Evolutionary conservation across 805 yeast species (phyloP).

Genomic region (Suhomyces sp.): DNA sequence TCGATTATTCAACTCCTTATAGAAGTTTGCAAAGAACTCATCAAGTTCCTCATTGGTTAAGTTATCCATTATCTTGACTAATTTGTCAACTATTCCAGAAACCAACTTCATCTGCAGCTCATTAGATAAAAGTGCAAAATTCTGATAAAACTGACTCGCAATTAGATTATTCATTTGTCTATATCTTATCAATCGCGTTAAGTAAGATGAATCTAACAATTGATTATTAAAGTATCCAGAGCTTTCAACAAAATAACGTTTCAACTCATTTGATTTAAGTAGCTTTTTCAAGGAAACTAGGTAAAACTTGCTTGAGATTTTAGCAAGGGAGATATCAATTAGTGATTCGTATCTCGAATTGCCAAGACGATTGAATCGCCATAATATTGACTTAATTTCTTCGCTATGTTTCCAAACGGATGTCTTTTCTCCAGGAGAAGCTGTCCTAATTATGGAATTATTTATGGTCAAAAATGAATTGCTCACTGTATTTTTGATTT

Average conservation of each 20-base stretch:
- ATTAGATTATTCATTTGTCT: conserved; percentile 5
- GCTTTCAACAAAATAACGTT: conserved; percentile 9
- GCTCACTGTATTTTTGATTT: conserved; percentile 2
- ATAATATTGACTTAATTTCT: not conserved
- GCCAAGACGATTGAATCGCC: conserved; percentile 7
- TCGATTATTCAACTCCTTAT: conserved; percentile 4
- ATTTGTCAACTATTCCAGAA: conserved; percentile 6
- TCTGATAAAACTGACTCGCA: conserved; percentile 18
- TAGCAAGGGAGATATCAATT: conserved; percentile 1
- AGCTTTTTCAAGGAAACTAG: conserved; percentile 1
- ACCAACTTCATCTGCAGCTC: conserved; percentile 12
- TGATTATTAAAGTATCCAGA: conserved; percentile 10
- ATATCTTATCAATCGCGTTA: conserved; percentile 2
- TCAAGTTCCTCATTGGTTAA: conserved; percentile 13
- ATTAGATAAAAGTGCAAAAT: conserved; percentile 13
- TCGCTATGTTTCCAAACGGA: conserved; percentile 3
- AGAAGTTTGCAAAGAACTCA: conserved; percentile 8
- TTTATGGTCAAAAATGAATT: conserved; percentile 6
- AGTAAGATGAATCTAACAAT: not conserved
- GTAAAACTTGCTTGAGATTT: not conserved
- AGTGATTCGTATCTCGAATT: conserved; percentile 5
- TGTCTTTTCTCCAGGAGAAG: not conserved
- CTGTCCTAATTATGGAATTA: not conserved
- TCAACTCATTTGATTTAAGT: conserved; percentile 11
- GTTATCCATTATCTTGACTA: conserved; percentile 12